phyloP scores from a whole-genome alignment of 1,139 yeast species.

The Blastobotrys persicus region DNA sequence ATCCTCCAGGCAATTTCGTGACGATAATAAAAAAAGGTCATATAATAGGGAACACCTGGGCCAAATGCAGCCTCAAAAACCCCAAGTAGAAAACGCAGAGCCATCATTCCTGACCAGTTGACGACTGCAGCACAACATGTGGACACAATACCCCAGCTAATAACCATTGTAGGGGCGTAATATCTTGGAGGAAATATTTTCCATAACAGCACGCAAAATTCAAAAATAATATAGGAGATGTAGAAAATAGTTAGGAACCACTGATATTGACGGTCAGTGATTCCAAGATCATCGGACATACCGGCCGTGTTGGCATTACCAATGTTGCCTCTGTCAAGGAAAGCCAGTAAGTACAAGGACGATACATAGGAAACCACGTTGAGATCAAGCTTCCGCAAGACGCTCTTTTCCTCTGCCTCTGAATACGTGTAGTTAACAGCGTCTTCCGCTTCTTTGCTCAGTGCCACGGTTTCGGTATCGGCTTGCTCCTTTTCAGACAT shows the following conservation, averaged over 20 bases:
- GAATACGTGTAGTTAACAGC: constrained; percentile 17
- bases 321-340: constrained; percentile 59
- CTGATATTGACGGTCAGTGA: constrained; percentile 44
- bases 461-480: not conserved
- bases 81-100: constrained; percentile 30
- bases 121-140: constrained; percentile 27
- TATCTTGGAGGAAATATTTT: constrained; percentile 27
- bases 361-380: constrained; percentile 35
- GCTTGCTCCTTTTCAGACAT: not conserved
- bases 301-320: constrained; percentile 65
- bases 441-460: not conserved
- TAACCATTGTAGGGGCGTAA: constrained; percentile 30
- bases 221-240: constrained; percentile 34
- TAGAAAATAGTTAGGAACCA: constrained; percentile 31
- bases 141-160: constrained; percentile 33
- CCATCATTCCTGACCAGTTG: constrained; percentile 29
- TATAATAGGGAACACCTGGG: constrained; percentile 36
- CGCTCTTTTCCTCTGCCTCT: constrained; percentile 19
- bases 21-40: constrained; percentile 33
- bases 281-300: constrained; percentile 47
- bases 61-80: constrained; percentile 33
- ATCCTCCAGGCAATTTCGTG: constrained; percentile 46
- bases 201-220: constrained; percentile 26
- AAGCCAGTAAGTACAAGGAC: constrained; percentile 52
- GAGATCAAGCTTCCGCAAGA: constrained; percentile 22